These are phyloP conservation scores for Taxawa tesnikishii DNA, from an alignment of 2,329 filamentous ascomycete genomes.

Conservation along the genomic window DNA sequence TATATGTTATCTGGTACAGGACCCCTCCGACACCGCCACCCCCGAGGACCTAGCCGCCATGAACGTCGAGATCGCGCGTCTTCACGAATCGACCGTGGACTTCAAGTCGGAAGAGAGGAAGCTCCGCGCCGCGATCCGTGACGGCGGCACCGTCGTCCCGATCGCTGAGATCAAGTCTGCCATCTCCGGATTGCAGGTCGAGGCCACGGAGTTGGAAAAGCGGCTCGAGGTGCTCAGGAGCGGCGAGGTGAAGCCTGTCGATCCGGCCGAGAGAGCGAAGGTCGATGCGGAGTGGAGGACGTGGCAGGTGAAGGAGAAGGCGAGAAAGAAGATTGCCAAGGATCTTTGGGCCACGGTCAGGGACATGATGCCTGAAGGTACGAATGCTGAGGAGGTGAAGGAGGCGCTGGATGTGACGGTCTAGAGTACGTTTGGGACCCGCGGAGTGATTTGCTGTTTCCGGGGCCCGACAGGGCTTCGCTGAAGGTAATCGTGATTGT, in stretches of 20 bases:
- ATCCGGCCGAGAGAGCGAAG: slow-evolving; percentile 32
- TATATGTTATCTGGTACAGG: slow-evolving; percentile 22
- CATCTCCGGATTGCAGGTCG: slow-evolving; percentile 30
- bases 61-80: slow-evolving; percentile 33
- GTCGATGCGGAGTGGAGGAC: slow-evolving; percentile 34
- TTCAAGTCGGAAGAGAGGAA: slow-evolving; percentile 36
- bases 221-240: slow-evolving; percentile 29
- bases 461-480: too few species aligned
- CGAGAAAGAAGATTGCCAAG: slow-evolving; percentile 35
- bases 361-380: neutral
- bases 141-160: slow-evolving; percentile 36
- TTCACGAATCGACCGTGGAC: slow-evolving; percentile 31
- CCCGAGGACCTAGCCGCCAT: slow-evolving; percentile 37
- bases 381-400: neutral
- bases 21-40: slow-evolving; percentile 34
- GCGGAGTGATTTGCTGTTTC: too few species aligned
- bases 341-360: slow-evolving; percentile 35
- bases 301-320: slow-evolving; percentile 25
- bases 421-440: too few species aligned
- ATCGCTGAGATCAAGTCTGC: slow-evolving; percentile 35
- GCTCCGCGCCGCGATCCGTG: slow-evolving; percentile 33
- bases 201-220: slow-evolving; percentile 28
- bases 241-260: slow-evolving; percentile 32
- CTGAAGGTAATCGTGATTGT: too few species aligned
- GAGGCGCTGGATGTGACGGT: neutral